These are phyloP conservation scores for Neoarthrinium moseri DNA, from an alignment of 2,329 filamentous ascomycete species.

Conservation along the genomic window DNA sequence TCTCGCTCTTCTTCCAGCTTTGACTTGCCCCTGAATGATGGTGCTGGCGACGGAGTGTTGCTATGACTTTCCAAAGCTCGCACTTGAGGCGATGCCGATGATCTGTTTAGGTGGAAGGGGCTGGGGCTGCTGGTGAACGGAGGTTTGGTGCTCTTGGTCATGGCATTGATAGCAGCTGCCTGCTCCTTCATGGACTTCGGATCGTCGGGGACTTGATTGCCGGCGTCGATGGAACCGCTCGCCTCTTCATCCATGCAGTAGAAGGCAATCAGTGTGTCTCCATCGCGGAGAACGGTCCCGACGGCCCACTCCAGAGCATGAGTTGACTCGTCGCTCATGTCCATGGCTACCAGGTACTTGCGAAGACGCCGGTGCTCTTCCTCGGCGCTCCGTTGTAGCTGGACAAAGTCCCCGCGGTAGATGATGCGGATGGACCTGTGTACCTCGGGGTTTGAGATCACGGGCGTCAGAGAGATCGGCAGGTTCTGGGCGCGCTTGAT, in stretches of 20 bases:
- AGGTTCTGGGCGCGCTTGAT: conserved; percentile 87
- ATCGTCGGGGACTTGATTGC: conserved; percentile 66
- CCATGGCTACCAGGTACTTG: conserved; percentile 94
- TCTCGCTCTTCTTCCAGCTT: conserved; percentile 76
- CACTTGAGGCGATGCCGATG: conserved; percentile 33
- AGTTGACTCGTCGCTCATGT: conserved; percentile 89
- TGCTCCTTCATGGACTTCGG: conserved; percentile 74
- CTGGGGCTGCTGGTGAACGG: conserved; percentile 22
- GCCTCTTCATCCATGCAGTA: conserved; percentile 92
- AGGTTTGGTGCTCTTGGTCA: conserved; percentile 44
- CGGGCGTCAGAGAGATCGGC: conserved; percentile 74
- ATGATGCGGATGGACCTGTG: conserved; percentile 87
- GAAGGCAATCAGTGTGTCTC: conserved; percentile 89
- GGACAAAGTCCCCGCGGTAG: conserved; percentile 79
- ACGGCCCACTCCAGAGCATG: conserved; percentile 98
- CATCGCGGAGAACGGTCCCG: conserved; percentile 88
- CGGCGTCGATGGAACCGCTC: conserved; percentile 48
- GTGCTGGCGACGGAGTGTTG: conserved; percentile 44
- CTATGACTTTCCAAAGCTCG: conserved; percentile 33
- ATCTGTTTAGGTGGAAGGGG: conserved; percentile 22
- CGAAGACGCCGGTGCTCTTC: conserved; percentile 76
- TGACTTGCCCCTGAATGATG: conserved; percentile 47
- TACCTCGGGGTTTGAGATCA: conserved; percentile 71
- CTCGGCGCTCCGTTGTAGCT: conserved; percentile 74
- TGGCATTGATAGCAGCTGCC: conserved; percentile 66